phyloP scores from a whole-genome alignment of 2,329 filamentous ascomycete species.

The Neonectria coccinea region DNA sequence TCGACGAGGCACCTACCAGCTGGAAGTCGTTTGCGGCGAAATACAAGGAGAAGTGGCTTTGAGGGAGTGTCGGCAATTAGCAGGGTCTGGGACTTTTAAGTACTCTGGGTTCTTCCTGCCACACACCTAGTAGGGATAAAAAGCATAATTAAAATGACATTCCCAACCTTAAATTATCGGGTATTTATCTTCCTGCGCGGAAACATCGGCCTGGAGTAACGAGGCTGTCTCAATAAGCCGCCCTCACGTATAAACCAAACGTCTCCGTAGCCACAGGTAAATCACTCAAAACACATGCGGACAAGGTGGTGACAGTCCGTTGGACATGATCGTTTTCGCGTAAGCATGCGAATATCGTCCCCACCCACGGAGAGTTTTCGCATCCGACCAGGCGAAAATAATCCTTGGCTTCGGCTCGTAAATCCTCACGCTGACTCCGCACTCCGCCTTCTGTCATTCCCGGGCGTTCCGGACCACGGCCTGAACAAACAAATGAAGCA shows the following conservation, averaged over 20 bases:
- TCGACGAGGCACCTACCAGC: slow-evolving; percentile 47
- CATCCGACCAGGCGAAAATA: background rate
- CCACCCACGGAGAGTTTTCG: background rate
- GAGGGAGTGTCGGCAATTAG: too few species aligned
- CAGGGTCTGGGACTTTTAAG: too few species aligned
- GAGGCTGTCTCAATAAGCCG: background rate
- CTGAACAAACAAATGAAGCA: background rate
- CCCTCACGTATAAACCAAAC: background rate
- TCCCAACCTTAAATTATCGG: too few species aligned
- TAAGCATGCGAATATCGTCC: background rate
- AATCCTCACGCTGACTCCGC: background rate
- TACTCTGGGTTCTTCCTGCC: background rate
- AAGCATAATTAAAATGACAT: too few species aligned
- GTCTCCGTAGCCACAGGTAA: background rate
- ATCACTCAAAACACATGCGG: background rate
- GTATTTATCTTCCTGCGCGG: too few species aligned
- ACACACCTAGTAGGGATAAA: too few species aligned
- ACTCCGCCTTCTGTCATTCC: background rate
- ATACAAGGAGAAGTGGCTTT: slow-evolving; percentile 37
- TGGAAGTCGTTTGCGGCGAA: slow-evolving; percentile 53
- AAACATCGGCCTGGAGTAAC: background rate
- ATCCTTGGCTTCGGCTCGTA: background rate
- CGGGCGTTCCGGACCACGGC: background rate
- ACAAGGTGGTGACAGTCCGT: background rate
- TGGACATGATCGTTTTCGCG: background rate